Evolutionary conservation across 1,139 yeast genomes (phyloP), one percentile per base, ranked within the genome.

Genomic region (Taphrina communis): DNA sequence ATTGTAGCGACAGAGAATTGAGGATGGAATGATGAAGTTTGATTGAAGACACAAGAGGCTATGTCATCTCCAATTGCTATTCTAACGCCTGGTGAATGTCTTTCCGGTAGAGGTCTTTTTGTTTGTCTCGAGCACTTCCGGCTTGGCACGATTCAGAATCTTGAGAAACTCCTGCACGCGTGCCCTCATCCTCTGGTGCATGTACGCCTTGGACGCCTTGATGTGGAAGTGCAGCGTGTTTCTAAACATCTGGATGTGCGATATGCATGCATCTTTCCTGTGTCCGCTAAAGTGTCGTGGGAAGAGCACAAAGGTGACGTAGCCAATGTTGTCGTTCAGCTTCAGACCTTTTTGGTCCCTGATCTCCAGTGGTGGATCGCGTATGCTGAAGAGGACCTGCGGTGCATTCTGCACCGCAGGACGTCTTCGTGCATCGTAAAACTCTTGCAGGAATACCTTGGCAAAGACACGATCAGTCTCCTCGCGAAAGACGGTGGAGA

Each of bases 201-300:
- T 88, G 81, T 90, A 95, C 52, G 99, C 98, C 83, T 94, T 94
- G 72, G 97, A 92, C 79, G 97, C 93, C 81, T 94, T 94, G 82
- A 94, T 94, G 78, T 94, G 99, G 80, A 93, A 94, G 79, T 94
- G 99, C 88, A 94, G 93, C 80, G 93, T 94, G 78, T 92, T 95
- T 80, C 99, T 85, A 81, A 94, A 95, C 72, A 90, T 83, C 77
- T 92, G 93, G 75, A 94, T 89, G 78, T 90, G 97, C 52, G 95
- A 87, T 74, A 91, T 90, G 76, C 96, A 88, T 73, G 88, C 91
- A 65, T 86, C 84, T 46, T 86, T 83, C 38, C 67, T 35, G 38
- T 55, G 55, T 7, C 67, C 67, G 17, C 61, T 21, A 79, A 90
- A 79, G 78, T 89, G 94, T 78, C 96, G 84, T 69, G 92, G 88